Evolutionary conservation across 2,329 filamentous ascomycete species (phyloP).

Genomic region (Pyrenochaeta sp.): DNA sequence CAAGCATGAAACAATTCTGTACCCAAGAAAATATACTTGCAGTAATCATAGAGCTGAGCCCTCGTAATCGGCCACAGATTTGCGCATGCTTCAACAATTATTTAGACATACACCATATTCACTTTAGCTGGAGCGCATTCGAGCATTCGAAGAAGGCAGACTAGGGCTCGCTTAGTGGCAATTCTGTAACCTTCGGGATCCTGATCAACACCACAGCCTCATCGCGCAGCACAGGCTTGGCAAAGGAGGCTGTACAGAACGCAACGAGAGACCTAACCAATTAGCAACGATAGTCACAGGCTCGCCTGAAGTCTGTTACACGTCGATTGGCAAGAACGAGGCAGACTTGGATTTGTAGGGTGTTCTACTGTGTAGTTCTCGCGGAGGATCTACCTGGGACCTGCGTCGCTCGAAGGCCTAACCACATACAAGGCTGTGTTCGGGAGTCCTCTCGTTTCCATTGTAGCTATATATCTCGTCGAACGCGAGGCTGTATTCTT

Average conservation of each 20-base stretch:
- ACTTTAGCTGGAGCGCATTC: not conserved
- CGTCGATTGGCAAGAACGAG: too few relatives aligned
- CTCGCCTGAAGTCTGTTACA: too few relatives aligned
- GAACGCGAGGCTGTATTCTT: too few relatives aligned
- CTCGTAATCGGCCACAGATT: too few relatives aligned
- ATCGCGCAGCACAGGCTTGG: constrained; percentile 1
- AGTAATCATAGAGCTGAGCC: too few relatives aligned
- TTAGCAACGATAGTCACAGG: too few relatives aligned
- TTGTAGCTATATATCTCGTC: too few relatives aligned
- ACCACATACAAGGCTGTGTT: constrained; percentile 9
- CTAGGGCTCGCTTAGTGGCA: not conserved
- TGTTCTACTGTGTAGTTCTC: too few relatives aligned
- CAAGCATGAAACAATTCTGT: too few relatives aligned
- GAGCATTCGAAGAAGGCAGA: not conserved
- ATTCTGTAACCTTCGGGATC: not conserved
- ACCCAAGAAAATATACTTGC: too few relatives aligned
- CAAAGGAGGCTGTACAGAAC: constrained; percentile 9
- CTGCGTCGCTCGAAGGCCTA: constrained; percentile 2
- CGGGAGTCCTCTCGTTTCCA: not conserved
- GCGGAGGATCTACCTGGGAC: not conserved
- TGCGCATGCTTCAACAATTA: not conserved
- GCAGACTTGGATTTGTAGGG: too few relatives aligned
- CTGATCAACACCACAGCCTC: constrained; percentile 1
- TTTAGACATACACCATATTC: too few relatives aligned
- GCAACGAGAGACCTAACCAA: not conserved